These are phyloP conservation scores for Dalbergia cultrata DNA, from an alignment of 306 rosid species.

Conservation along the genomic window DNA sequence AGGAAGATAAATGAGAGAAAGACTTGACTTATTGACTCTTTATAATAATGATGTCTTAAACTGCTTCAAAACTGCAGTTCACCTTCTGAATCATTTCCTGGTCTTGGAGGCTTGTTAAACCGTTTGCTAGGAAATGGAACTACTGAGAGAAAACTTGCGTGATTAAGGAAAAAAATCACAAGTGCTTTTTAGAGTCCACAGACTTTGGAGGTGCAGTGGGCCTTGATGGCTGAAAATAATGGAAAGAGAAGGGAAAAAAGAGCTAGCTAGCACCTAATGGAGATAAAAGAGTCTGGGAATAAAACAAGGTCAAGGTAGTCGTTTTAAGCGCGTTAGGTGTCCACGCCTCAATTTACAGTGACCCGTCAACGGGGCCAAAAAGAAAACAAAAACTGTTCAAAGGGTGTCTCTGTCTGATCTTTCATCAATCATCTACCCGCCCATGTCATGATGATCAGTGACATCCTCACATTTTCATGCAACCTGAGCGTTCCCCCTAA, in stretches of 20 bases:
- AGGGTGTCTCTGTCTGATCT: too few relatives aligned
- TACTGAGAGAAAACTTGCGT: not conserved
- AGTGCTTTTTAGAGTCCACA: constrained; percentile 13
- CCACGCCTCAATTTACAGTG: constrained; percentile 40
- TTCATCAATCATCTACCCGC: too few relatives aligned
- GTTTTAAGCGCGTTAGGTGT: constrained; percentile 14
- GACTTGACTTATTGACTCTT: constrained; percentile 32
- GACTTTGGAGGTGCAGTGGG: constrained; percentile 18
- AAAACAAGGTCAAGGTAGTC: constrained; percentile 2
- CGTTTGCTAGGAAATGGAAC: constrained; percentile 2
- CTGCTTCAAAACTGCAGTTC: not conserved
- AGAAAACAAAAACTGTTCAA: constrained; percentile 36
- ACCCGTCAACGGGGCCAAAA: not conserved
- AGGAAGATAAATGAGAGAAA: too few relatives aligned
- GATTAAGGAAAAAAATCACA: too few relatives aligned
- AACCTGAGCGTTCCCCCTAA: too few relatives aligned
- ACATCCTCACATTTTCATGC: too few relatives aligned
- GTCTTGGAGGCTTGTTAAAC: constrained; percentile 29
- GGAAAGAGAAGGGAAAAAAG: not conserved
- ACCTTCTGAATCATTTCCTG: constrained; percentile 13
- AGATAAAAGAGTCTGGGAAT: constrained; percentile 11
- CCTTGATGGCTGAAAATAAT: constrained; percentile 12
- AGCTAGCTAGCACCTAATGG: constrained; percentile 5
- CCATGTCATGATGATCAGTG: too few relatives aligned
- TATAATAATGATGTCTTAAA: constrained; percentile 19